Percentiles rank a stretch among this genome's conserved stretches.
phyloP scores from a whole-genome alignment of 169 alveolate species.

The Amoebophrya sp. region DNA sequence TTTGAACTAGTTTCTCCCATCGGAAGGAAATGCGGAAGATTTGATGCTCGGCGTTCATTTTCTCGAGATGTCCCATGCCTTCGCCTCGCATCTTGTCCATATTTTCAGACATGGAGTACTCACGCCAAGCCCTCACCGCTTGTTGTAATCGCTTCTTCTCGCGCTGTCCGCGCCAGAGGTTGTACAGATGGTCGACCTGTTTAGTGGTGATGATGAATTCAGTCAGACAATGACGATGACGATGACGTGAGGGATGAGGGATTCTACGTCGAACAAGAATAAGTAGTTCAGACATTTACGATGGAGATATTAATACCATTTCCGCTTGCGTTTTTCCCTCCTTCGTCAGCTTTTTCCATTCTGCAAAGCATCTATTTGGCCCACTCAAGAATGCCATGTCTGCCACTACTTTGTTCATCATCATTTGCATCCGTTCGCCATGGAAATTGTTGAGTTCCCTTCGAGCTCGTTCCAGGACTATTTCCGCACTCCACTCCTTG shows the following conservation, averaged over 20 bases:
- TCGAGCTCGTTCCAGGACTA: too few species aligned
- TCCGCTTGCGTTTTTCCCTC: not conserved
- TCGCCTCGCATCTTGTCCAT: not conserved
- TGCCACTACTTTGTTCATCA: not conserved
- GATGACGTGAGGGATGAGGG: too few species aligned
- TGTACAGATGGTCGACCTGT: not conserved
- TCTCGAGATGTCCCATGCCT: not conserved
- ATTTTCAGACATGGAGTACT: not conserved
- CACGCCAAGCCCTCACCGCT: not conserved
- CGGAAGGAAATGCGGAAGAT: not conserved
- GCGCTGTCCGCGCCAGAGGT: not conserved
- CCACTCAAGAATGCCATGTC: not conserved
- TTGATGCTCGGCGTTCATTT: not conserved
- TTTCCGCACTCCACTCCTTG: not conserved
- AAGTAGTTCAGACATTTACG: not conserved
- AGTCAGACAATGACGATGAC: too few species aligned
- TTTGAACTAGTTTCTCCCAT: not conserved
- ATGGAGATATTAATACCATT: not conserved
- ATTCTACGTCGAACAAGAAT: too few species aligned
- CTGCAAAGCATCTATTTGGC: not conserved
- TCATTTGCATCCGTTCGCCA: not conserved
- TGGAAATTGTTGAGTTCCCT: not conserved
- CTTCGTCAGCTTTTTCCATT: not conserved
- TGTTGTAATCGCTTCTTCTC: not conserved
- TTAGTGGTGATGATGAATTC: too few species aligned